These are phyloP conservation scores for Penicillium digitatum DNA, from an alignment of 2,329 filamentous ascomycete species.

Conservation along the genomic window DNA sequence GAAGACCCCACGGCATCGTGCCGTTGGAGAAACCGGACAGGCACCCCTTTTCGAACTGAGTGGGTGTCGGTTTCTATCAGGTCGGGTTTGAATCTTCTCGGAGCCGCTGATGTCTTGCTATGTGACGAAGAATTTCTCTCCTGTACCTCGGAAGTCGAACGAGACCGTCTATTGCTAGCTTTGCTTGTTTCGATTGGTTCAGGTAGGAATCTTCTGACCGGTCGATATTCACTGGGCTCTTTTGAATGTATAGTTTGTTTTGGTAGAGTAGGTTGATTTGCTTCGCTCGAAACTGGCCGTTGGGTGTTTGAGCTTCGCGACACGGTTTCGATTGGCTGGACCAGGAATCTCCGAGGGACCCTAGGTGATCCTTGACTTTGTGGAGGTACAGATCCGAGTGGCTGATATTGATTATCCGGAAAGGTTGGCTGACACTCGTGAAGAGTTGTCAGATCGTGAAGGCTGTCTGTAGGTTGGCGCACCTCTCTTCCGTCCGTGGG, in stretches of 20 bases:
- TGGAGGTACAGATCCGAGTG: background rate
- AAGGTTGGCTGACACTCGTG: background rate
- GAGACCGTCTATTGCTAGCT: constrained; percentile 45
- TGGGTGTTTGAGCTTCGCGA: constrained; percentile 36
- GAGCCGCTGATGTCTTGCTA: background rate
- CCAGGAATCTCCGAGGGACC: constrained; percentile 32
- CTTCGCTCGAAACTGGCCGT: constrained; percentile 1
- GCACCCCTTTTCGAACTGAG: constrained; percentile 26
- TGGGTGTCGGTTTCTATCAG: constrained; percentile 33
- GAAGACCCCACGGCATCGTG: constrained; percentile 6
- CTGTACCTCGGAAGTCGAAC: constrained; percentile 32
- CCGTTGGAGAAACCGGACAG: constrained; percentile 39
- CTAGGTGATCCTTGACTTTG: background rate
- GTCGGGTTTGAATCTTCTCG: constrained; percentile 32
- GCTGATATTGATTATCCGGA: background rate
- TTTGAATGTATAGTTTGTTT: background rate
- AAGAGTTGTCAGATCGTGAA: background rate
- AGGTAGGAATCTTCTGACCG: constrained; percentile 26
- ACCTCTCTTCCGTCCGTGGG: background rate
- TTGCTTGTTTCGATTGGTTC: constrained; percentile 65
- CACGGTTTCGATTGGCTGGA: constrained; percentile 45
- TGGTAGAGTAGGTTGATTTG: constrained; percentile 7
- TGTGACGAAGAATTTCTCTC: constrained; percentile 10
- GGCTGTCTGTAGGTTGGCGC: background rate
- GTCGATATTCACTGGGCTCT: background rate